Evolutionary conservation across 2,329 filamentous ascomycete species (phyloP).

Genomic region (Alternaria tenuissima): DNA sequence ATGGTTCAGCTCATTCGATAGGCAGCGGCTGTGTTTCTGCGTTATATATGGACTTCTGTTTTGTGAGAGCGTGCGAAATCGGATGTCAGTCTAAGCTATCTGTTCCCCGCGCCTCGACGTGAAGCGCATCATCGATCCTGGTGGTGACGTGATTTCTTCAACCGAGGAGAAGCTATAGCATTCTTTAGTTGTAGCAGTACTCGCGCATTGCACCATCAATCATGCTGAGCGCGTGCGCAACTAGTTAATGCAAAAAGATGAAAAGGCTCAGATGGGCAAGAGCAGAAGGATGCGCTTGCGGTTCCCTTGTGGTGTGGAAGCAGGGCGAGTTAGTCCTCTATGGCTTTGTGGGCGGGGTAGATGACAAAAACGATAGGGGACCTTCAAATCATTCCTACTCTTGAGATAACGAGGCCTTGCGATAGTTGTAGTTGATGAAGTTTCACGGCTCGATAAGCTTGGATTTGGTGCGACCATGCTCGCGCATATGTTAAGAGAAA

Average conservation of each 20-base stretch:
- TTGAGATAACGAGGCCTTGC: no score
- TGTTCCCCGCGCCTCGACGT: not conserved
- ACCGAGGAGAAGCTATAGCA: not conserved
- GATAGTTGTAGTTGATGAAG: no score
- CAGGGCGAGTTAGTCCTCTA: no score
- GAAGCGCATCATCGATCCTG: not conserved
- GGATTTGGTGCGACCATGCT: no score
- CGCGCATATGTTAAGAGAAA: no score
- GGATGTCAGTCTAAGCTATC: not conserved
- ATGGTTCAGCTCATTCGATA: not conserved
- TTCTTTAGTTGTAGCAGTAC: not conserved
- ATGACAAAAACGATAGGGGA: no score
- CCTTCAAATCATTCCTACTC: no score
- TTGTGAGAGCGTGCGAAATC: not conserved
- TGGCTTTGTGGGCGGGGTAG: no score
- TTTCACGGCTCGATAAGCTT: no score
- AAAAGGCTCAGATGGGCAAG: no score
- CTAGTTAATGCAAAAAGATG: not conserved
- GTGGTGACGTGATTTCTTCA: not conserved
- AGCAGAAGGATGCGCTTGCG: no score
- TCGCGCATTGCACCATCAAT: not conserved
- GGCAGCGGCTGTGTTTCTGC: not conserved
- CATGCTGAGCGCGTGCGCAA: not conserved
- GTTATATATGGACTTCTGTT: not conserved
- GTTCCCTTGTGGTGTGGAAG: no score